Evolutionary conservation across 208 protist genomes (phyloP).

Genomic region (Leishmania lainsoni): DNA sequence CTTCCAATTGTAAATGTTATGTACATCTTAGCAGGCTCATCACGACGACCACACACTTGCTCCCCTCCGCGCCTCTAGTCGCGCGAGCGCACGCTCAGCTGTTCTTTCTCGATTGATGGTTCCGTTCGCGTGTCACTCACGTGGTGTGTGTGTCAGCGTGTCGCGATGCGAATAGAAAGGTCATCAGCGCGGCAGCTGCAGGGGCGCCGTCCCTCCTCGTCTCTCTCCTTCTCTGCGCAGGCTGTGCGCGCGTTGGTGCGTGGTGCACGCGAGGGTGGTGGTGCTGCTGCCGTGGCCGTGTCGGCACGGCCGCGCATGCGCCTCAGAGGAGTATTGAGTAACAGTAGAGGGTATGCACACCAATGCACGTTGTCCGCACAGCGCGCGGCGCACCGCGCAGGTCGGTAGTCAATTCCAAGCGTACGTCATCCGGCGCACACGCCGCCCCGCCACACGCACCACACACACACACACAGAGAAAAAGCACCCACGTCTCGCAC

Average conservation of each 20-base stretch:
- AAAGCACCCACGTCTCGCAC: too few relatives aligned
- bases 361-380: constrained; percentile 32
- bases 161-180: constrained; percentile 35
- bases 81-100: constrained; percentile 39
- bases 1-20: constrained; percentile 35
- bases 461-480: too few relatives aligned
- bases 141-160: constrained; percentile 38
- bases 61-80: not conserved
- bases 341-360: constrained; percentile 31
- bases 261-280: not conserved
- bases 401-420: too few relatives aligned
- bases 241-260: not conserved
- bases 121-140: constrained; percentile 65
- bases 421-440: too few relatives aligned
- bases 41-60: constrained; percentile 14
- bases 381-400: too few relatives aligned
- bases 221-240: not conserved
- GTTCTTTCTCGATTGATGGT: constrained; percentile 68
- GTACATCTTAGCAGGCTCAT: constrained; percentile 30
- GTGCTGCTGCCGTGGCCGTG: not conserved
- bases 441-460: too few relatives aligned
- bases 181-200: constrained; percentile 19
- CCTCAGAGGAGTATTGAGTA: constrained; percentile 21
- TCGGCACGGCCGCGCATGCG: not conserved
- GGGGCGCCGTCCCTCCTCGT: not conserved